Conservation (phyloP, 1,139 yeast genomes). For the Taiozyma onychis region DNA sequence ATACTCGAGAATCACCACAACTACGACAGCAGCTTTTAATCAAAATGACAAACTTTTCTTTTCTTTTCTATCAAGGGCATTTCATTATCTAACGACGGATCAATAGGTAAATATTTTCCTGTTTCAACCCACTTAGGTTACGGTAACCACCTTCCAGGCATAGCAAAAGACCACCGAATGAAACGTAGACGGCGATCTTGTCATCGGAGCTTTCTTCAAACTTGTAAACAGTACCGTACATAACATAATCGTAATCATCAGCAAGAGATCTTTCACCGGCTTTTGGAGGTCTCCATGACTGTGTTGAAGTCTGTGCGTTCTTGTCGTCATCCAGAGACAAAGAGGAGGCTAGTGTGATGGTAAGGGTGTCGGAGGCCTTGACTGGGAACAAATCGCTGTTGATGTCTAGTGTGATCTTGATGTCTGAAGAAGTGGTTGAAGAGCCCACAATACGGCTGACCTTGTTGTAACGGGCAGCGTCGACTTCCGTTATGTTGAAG, state of each 20-base stretch:
- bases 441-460: constrained; percentile 87
- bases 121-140: constrained; percentile 81
- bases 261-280: constrained; percentile 81
- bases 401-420: constrained; percentile 83
- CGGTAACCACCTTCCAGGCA: constrained; percentile 95
- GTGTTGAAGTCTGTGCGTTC: constrained; percentile 33
- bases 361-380: constrained; percentile 66
- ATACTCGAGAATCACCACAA: no score
- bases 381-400: constrained; percentile 93
- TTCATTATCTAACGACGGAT: constrained; percentile 46
- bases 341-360: constrained; percentile 83
- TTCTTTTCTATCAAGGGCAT: neutral
- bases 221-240: constrained; percentile 97
- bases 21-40: no score
- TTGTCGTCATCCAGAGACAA: constrained; percentile 57
- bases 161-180: constrained; percentile 93
- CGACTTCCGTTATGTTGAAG: constrained; percentile 81
- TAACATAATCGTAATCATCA: constrained; percentile 96
- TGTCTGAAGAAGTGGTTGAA: constrained; percentile 78
- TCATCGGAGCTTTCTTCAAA: constrained; percentile 83
- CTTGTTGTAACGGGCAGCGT: constrained; percentile 86
- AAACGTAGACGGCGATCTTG: constrained; percentile 74
- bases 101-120: constrained; percentile 87
- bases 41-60: neutral
- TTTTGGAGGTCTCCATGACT: constrained; percentile 88